Conservation (phyloP, 2,329 filamentous ascomycete genomes). For the Arthroderma sp. region DNA sequence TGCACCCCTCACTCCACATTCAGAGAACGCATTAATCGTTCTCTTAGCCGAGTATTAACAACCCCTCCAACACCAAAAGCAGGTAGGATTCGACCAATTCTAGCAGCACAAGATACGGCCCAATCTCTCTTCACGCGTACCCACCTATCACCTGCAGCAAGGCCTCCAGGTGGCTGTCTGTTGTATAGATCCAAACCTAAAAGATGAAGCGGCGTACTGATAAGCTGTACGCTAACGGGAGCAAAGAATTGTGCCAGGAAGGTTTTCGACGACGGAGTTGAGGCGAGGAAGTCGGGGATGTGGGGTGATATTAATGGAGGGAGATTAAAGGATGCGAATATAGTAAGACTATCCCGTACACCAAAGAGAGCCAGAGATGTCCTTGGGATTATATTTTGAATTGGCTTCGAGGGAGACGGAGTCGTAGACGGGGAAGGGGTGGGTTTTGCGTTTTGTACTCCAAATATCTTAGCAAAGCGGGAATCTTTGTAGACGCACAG, state of each 20-base stretch:
- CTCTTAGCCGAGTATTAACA: constrained; percentile 62
- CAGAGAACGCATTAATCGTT: constrained; percentile 47
- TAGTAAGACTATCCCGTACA: constrained; percentile 70
- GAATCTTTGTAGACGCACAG: constrained; percentile 85
- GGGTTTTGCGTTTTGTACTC: constrained; percentile 35
- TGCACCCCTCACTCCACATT: background rate
- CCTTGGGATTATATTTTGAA: constrained; percentile 43
- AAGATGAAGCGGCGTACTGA: constrained; percentile 73
- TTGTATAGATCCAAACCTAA: constrained; percentile 82
- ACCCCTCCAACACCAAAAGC: constrained; percentile 83
- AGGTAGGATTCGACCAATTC: constrained; percentile 74
- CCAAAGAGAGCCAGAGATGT: constrained; percentile 69
- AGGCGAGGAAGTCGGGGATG: constrained; percentile 43
- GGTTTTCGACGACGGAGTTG: constrained; percentile 35
- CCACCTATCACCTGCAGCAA: constrained; percentile 48
- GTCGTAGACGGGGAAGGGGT: constrained; percentile 3
- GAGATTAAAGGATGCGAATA: constrained; percentile 85
- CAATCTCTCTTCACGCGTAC: constrained; percentile 60
- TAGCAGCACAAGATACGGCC: constrained; percentile 56
- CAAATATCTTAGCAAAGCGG: constrained; percentile 72
- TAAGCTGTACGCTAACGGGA: constrained; percentile 63
- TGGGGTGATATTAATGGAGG: constrained; percentile 63
- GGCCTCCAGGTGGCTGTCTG: constrained; percentile 35
- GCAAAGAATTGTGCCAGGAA: constrained; percentile 65
- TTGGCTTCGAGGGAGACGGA: constrained; percentile 5